Evolutionary conservation across 2,329 filamentous ascomycete species (phyloP).

Genomic region (Cladophialophora carrionii): DNA sequence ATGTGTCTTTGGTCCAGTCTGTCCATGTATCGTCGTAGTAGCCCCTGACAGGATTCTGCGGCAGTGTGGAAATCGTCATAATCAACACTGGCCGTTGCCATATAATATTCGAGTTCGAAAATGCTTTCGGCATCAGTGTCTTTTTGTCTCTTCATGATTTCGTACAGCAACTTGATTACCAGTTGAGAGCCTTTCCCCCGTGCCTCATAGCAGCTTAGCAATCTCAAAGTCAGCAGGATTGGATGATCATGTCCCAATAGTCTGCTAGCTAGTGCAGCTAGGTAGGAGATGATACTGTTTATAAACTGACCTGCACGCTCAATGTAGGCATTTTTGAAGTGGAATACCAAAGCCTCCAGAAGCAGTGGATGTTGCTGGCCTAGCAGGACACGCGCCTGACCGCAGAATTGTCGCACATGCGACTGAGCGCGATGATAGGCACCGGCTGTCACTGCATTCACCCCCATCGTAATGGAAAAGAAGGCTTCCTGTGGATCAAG

Average conservation of each 20-base stretch:
- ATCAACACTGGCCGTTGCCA: not conserved
- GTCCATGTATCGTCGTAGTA: not conserved
- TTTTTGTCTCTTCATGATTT: constrained; percentile 8
- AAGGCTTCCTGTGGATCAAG: not conserved
- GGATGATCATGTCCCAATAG: constrained; percentile 18
- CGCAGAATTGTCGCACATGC: not conserved
- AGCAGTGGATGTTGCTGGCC: not conserved
- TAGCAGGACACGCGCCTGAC: not conserved
- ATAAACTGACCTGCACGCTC: not conserved
- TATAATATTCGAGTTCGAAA: not conserved
- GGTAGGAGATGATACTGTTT: not conserved
- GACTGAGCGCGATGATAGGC: not conserved
- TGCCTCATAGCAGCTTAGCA: not conserved
- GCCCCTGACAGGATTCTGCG: not conserved
- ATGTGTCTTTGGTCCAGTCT: not conserved
- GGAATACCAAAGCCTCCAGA: not conserved
- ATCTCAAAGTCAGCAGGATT: constrained; percentile 13
- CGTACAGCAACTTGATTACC: constrained; percentile 9
- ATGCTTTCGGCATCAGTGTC: not conserved
- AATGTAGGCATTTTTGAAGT: not conserved
- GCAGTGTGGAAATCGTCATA: constrained; percentile 1
- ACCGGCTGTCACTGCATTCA: not conserved
- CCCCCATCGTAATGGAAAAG: fast-evolving
- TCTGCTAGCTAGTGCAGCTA: constrained; percentile 9
- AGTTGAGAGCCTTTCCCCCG: not conserved